A percentile compares a stretch with the other conserved stretches of the same genome.
phyloP scores from a whole-genome alignment of 116 monocot genomes.

The Zostera marina region DNA sequence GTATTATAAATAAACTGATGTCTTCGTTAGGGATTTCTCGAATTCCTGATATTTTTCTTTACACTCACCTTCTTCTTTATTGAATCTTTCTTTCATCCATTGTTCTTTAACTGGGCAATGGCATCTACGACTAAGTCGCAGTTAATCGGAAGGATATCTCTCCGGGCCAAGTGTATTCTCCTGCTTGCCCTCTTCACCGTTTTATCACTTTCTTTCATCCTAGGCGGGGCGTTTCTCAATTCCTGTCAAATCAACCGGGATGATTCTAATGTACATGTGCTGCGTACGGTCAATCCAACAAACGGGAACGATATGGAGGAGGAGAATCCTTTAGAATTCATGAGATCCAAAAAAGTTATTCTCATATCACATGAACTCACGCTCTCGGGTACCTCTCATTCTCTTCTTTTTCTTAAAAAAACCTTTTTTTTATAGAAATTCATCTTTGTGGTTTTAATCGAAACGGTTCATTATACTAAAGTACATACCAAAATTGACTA shows the following conservation, averaged over 20 bases:
- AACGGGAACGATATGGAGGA: not conserved
- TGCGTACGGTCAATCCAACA: not conserved
- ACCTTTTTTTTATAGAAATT: not conserved
- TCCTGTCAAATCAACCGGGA: constrained; percentile 15
- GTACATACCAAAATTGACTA: too few species aligned
- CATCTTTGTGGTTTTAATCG: too few species aligned
- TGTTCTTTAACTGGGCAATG: too few species aligned
- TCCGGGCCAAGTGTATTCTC: constrained; percentile 34
- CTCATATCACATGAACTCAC: constrained; percentile 94
- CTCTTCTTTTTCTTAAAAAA: not conserved
- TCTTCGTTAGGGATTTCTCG: too few species aligned
- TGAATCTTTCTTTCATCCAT: too few species aligned
- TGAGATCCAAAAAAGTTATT: constrained; percentile 65
- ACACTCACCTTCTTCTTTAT: too few species aligned
- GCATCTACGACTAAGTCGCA: constrained; percentile 52
- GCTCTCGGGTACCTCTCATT: constrained; percentile 45
- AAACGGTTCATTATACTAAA: too few species aligned
- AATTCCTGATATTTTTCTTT: too few species aligned
- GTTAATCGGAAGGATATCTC: constrained; percentile 5
- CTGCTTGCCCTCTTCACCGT: constrained; percentile 26
- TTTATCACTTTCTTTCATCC: constrained; percentile 39
- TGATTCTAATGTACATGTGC: not conserved
- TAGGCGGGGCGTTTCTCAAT: constrained; percentile 27
- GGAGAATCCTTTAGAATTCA: constrained; percentile 51
- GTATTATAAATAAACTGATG: too few species aligned